Evolutionary conservation across 176 grass and related monocot genomes (phyloP).

Genomic region (Guadua angustifolia): DNA sequence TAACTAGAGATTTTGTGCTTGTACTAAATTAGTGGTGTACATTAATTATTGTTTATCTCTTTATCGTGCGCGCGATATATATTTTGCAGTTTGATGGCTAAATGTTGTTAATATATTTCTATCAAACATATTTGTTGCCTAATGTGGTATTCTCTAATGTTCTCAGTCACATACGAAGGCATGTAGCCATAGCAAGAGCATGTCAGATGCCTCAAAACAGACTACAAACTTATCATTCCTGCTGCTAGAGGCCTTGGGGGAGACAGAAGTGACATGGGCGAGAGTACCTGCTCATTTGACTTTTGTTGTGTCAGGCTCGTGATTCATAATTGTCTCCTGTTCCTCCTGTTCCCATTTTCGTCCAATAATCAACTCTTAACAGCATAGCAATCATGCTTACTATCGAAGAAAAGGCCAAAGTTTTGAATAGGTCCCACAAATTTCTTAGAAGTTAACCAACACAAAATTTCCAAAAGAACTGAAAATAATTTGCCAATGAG

Average conservation of each 20-base stretch:
- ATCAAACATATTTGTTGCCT: not conserved
- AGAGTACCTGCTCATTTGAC: constrained; percentile 49
- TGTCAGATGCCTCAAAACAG: constrained; percentile 1
- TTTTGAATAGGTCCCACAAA: constrained; percentile 37
- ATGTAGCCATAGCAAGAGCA: constrained; percentile 6
- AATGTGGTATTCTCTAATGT: not conserved
- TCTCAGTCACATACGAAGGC: not conserved
- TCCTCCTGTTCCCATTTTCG: not conserved
- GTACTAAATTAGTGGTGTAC: not conserved
- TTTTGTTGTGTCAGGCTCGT: constrained; percentile 20
- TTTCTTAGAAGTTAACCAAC: constrained; percentile 51
- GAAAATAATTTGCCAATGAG: constrained; percentile 18
- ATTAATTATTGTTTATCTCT: not conserved
- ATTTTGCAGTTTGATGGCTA: not conserved
- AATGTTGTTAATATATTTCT: not conserved
- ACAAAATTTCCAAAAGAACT: not conserved
- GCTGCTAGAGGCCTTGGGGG: not conserved
- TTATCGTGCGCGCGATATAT: not conserved
- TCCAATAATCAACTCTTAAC: constrained; percentile 1
- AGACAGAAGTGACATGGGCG: constrained; percentile 30
- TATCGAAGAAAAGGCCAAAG: constrained; percentile 1
- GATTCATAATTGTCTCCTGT: constrained; percentile 37
- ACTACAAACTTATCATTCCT: not conserved
- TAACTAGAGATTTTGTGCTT: not conserved
- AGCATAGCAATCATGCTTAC: constrained; percentile 11